phyloP scores from a whole-genome alignment of 1,284 basidiomycete genomes.

The Pseudozyma sp. region DNA sequence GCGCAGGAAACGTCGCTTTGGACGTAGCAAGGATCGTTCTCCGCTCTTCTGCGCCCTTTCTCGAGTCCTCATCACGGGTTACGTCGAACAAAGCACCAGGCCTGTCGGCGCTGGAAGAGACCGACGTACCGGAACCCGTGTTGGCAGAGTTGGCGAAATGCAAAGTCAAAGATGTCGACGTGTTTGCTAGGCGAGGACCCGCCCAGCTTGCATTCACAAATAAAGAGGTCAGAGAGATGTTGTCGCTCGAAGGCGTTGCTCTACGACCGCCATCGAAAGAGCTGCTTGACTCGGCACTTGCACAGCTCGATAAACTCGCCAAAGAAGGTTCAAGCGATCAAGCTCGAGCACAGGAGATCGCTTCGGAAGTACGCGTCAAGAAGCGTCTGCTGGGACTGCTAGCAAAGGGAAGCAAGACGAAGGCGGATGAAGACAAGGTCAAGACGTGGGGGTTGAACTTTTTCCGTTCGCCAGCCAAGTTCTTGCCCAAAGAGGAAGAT shows the following conservation, averaged over 20 bases:
- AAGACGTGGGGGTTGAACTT: slow-evolving; percentile 62
- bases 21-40: slow-evolving; percentile 93
- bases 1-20: slow-evolving; percentile 95
- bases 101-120: slow-evolving; percentile 76
- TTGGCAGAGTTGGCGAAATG: slow-evolving; percentile 78
- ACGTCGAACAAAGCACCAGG: slow-evolving; percentile 40
- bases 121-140: slow-evolving; percentile 84
- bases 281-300: slow-evolving; percentile 67
- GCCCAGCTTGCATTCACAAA: slow-evolving; percentile 91
- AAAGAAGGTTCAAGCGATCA: slow-evolving; percentile 22
- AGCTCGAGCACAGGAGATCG: slow-evolving; percentile 22
- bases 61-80: slow-evolving; percentile 22
- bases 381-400: slow-evolving; percentile 75
- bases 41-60: slow-evolving; percentile 60
- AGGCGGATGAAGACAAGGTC: slow-evolving; percentile 21
- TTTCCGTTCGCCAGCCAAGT: slow-evolving; percentile 57
- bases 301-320: slow-evolving; percentile 39
- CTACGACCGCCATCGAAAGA: slow-evolving; percentile 72
- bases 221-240: slow-evolving; percentile 93
- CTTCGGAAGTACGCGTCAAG: slow-evolving; percentile 68
- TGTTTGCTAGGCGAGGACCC: slow-evolving; percentile 87
- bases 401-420: slow-evolving; percentile 76
- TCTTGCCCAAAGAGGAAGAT: slow-evolving; percentile 23
- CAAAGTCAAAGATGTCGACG: slow-evolving; percentile 80
- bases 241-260: slow-evolving; percentile 79